Base-by-base conservation (phyloP, 1,139 yeast genomes). In the Chernovozyma aurita region DNA sequence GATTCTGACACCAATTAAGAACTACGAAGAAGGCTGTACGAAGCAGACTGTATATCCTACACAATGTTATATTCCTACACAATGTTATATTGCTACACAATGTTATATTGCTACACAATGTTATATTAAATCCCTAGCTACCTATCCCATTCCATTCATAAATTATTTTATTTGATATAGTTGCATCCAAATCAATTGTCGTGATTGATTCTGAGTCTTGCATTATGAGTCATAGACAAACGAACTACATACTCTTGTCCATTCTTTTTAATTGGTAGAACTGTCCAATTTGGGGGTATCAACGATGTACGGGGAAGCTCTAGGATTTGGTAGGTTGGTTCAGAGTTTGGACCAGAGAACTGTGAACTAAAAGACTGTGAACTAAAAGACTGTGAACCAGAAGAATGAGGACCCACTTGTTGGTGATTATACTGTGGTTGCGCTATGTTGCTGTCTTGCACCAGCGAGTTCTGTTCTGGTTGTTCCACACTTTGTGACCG, bases 201-300 rank as follows among this genome's bases (percentile, higher is more conserved):
- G 9, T 15, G 33, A 5, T 9, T 15, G 12, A 32, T 11, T 24
- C 34, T 32, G 16, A 33, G 27, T 8, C 15, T 33, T 16, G 32
- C 35, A n/a, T 18, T 16, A 5, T 14, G 18, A n/a, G n/a, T 13
- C 4, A 3, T 22, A 6, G 62, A 56, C 30, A 55, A 38, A 24
- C 42, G 42, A 5, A 61, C 58, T n/a, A 35, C 40, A 36, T 55
- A 60, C 18, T 41, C 41, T n/a, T 36, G 39, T 11, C 40, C 42
- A 4, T 39, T 41, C 18, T 36, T 37, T 28, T 45, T 44, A 7
- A 62, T 35, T 2, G 71, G 71, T 16, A 65, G 40, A 5, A 61
- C 28, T 1, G 57, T 47, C 70, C 70, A 64, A 30, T 56, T 57
- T 2, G 66, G 66, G 5, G 71, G 71, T 9, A 62, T 7, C 20